Evolutionary conservation across 1,284 basidiomycete genomes (phyloP), one percentile per base, ranked within the genome.

Genomic region (Peniophora sp.): DNA sequence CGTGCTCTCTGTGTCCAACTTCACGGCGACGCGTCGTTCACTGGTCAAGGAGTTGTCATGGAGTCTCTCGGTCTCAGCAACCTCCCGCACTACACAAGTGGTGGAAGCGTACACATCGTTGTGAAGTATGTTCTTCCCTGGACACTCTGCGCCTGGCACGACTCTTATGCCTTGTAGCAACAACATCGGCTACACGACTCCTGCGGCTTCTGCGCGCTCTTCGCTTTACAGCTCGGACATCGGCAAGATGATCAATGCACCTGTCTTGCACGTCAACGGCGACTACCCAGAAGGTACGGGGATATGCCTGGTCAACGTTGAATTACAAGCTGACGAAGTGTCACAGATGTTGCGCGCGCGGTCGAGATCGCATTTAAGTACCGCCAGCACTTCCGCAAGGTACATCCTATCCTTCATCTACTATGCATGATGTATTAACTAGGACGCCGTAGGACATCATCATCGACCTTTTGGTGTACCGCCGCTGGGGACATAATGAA

Each of bases 121-220:
- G 89, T 95, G 44, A 92, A 95, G 88, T 92, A 64, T 63, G 85
- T 75, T 10, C 35, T 45, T 14, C 9, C 48, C 2, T 17, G 22
- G n/a, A n/a, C n/a, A n/a, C 27, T 18, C n/a, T 32, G 44, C 32
- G 35, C 35, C 36, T 39, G n/a, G 18, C 46, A 52, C 47, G 22
- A 47, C 35, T 10, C 34, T 36, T 10, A 37, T 6, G 39, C n/a
- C 9, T 54, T 32, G 41, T 35, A 32, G 27, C 27, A 32, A 32
- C 61, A 94, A 88, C 59, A 91, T 95, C 52, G 92, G 91, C 15
- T 94, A 94, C 62, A 94, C 92, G 0, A 95, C 92, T 0, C 89
- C 89, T 0, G 87, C 89, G 0, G 82, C 87, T 0, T 79, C 79
- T 47, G 86, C 88, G 11, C 79, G 92, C 8, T 93, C 91, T 1